A percentile compares a stretch with the other conserved stretches of the same genome.
These are phyloP conservation scores for Spirogloea muscicola DNA, from an alignment of 139 green algal species.

Conservation along the genomic window DNA sequence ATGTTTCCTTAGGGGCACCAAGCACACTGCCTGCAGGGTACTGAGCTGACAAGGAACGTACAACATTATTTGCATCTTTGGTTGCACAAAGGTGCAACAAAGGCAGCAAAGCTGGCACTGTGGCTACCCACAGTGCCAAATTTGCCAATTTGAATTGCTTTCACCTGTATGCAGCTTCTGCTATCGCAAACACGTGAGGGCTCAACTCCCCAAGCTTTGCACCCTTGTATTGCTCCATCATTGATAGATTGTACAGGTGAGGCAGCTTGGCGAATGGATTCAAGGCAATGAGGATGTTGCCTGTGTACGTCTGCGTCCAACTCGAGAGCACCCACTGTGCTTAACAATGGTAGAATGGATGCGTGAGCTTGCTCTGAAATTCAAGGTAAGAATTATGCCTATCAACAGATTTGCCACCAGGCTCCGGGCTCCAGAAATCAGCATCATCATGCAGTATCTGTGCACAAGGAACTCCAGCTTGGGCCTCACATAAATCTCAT, in stretches of 20 bases:
- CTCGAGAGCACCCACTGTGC: too few species aligned
- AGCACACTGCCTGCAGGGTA: background rate
- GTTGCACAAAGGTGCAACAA: too few species aligned
- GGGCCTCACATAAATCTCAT: conserved; percentile 71
- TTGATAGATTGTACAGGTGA: conserved; percentile 70
- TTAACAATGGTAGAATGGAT: too few species aligned
- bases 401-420: background rate
- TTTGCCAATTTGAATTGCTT: too few species aligned
- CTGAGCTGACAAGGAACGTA: background rate
- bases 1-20: background rate
- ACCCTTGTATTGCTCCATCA: conserved; percentile 81
- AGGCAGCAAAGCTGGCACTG: too few species aligned
- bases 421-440: too few species aligned
- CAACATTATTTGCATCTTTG: background rate
- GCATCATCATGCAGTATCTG: too few species aligned
- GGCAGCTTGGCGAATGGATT: conserved; percentile 74
- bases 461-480: too few species aligned
- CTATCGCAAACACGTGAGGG: conserved; percentile 78
- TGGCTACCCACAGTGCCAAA: too few species aligned
- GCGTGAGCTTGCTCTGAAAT: background rate
- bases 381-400: background rate
- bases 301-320: conserved; percentile 69
- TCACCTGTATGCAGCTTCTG: conserved; percentile 60
- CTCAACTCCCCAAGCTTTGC: conserved; percentile 81
- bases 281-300: conserved; percentile 77